Evolutionary conservation across 2,329 filamentous ascomycete species (phyloP).

Genomic region (Stagonosporopsis cucurbitacearum): DNA sequence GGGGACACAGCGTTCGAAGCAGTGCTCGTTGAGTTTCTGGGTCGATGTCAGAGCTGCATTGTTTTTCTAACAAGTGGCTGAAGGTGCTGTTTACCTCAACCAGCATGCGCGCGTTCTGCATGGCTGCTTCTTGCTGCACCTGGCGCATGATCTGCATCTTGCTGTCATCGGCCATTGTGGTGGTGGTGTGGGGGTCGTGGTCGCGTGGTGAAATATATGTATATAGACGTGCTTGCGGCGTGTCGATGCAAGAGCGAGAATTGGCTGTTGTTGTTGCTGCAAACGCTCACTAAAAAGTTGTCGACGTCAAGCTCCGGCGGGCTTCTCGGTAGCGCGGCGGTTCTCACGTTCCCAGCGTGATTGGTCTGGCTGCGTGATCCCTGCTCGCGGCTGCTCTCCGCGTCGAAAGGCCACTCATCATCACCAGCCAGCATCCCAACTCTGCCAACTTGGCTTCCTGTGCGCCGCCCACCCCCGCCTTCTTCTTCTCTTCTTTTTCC

Average conservation of each 20-base stretch:
- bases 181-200: background rate
- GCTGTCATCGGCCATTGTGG: constrained; percentile 19
- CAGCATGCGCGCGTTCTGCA: constrained; percentile 58
- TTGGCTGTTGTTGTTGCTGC: background rate
- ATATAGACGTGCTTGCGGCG: background rate
- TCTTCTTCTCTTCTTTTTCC: constrained; percentile 32
- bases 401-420: constrained; percentile 45
- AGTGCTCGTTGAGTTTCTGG: constrained; percentile 63
- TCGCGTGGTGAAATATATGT: background rate
- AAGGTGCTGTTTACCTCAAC: constrained; percentile 51
- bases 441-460: constrained; percentile 26
- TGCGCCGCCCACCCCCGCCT: constrained; percentile 36
- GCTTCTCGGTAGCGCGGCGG: constrained; percentile 23
- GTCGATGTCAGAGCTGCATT: background rate
- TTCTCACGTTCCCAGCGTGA: background rate
- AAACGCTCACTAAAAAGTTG: constrained; percentile 26
- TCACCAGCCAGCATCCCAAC: constrained; percentile 26
- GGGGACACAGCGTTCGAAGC: constrained; percentile 62
- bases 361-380: background rate
- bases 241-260: background rate
- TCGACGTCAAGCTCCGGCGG: constrained; percentile 39
- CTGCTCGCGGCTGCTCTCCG: constrained; percentile 23
- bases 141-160: constrained; percentile 59
- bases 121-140: constrained; percentile 60
- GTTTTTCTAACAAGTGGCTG: background rate